A percentile compares a stretch with the other conserved stretches of the same genome.
Conservation (phyloP, 2,329 filamentous ascomycete species). For the Bipolaris sorokiniana region DNA sequence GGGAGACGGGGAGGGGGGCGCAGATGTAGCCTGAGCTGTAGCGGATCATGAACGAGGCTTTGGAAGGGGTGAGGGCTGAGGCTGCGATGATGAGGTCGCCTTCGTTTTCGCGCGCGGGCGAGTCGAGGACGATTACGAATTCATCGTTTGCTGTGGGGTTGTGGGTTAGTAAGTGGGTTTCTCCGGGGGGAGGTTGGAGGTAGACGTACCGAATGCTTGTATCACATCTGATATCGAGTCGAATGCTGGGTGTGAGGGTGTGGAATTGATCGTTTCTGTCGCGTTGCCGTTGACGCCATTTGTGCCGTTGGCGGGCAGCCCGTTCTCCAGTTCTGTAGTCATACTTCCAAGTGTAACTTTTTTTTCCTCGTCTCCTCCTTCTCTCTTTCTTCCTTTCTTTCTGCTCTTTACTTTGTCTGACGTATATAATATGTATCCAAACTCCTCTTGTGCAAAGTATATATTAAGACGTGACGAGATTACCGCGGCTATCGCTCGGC, state of each 20-base stretch:
- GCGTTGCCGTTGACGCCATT: constrained; percentile 28
- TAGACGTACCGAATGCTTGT: constrained; percentile 50
- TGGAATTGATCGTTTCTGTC: constrained; percentile 27
- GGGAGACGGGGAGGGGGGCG: constrained; percentile 75
- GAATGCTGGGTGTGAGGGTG: constrained; percentile 50
- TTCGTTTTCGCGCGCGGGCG: constrained; percentile 92
- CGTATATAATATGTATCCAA: not conserved
- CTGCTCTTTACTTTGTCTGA: not conserved
- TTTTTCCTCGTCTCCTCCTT: not conserved
- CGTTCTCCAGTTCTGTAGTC: constrained; percentile 28
- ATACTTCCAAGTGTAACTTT: constrained; percentile 19
- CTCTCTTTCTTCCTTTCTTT: not conserved
- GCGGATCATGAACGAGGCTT: constrained; percentile 96
- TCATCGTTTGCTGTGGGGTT: constrained; percentile 64
- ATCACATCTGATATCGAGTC: constrained; percentile 56
- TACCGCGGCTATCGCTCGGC: not conserved
- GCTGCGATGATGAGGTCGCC: constrained; percentile 97
- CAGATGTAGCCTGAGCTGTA: constrained; percentile 90
- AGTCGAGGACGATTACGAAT: constrained; percentile 96
- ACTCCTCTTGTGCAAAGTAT: not conserved
- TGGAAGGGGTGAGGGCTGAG: constrained; percentile 78
- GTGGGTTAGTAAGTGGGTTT: not conserved
- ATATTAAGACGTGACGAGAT: not conserved
- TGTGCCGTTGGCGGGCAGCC: constrained; percentile 22
- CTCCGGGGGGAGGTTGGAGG: not conserved